Evolutionary conservation across 164 flowering plant genomes (phyloP).

Genomic region (Berberis thunbergii): DNA sequence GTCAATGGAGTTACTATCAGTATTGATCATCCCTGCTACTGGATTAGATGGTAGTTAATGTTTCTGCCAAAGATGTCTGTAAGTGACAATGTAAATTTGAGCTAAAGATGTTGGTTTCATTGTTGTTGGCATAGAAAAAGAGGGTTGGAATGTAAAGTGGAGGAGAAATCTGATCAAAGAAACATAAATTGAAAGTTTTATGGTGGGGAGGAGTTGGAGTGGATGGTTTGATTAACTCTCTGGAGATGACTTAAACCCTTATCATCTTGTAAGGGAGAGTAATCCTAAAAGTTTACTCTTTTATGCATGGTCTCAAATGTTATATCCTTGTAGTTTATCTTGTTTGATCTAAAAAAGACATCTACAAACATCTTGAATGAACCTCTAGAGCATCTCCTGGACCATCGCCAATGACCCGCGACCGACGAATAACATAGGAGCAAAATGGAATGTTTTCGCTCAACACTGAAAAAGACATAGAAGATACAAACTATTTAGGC

Average conservation of each 20-base stretch:
- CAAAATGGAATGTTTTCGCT: too few relatives aligned
- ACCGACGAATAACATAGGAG: too few relatives aligned
- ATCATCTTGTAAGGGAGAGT: background rate
- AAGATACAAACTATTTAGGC: too few relatives aligned
- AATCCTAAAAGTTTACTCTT: too few relatives aligned
- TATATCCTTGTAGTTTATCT: too few relatives aligned
- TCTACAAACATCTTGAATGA: too few relatives aligned
- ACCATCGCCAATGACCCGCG: too few relatives aligned
- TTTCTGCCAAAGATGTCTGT: background rate
- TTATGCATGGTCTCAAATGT: too few relatives aligned
- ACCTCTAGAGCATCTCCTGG: too few relatives aligned
- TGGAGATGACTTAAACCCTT: background rate
- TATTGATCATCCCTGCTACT: slow-evolving; percentile 1
- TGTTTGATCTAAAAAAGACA: too few relatives aligned
- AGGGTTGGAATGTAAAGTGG: background rate
- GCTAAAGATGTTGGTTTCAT: background rate
- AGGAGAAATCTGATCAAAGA: slow-evolving; percentile 2
- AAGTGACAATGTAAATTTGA: background rate
- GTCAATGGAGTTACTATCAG: background rate
- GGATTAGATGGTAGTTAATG: background rate
- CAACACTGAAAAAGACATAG: too few relatives aligned
- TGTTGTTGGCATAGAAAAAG: background rate
- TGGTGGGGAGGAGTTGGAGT: slow-evolving; percentile 2
- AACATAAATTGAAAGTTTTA: background rate
- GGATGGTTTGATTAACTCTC: slow-evolving; percentile 1